A percentile compares a stretch with the other conserved stretches of the same genome.
Evolutionary conservation across 306 rosid genomes (phyloP).

Genomic region (Hippophae rhamnoides): DNA sequence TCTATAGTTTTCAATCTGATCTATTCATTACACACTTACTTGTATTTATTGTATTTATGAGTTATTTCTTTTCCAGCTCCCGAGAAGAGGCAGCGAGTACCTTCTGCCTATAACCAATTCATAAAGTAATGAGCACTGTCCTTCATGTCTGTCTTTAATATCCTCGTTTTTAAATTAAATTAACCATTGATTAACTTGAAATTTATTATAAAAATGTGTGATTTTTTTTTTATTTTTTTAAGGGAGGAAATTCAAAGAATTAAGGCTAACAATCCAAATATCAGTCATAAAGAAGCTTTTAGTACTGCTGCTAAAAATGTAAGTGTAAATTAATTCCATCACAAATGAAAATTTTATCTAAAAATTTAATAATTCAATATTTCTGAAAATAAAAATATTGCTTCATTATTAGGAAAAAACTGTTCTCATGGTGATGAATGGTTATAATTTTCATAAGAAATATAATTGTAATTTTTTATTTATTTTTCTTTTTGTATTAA

Average conservation of each 20-base stretch:
- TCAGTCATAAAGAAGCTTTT: slow-evolving; percentile 93
- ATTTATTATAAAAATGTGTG: neutral
- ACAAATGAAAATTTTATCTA: neutral
- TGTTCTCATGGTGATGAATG: neutral
- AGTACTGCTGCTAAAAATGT: slow-evolving; percentile 98
- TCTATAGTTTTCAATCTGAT: too few species aligned
- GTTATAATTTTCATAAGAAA: neutral
- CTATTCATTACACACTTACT: neutral
- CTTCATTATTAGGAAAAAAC: too few species aligned
- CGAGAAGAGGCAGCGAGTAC: slow-evolving; percentile 99
- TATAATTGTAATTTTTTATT: neutral
- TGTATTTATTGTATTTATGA: slow-evolving; percentile 19
- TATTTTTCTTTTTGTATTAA: neutral
- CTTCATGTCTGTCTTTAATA: slow-evolving; percentile 6
- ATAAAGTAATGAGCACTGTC: slow-evolving; percentile 56
- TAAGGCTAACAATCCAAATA: slow-evolving; percentile 93
- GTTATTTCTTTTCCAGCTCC: slow-evolving; percentile 85
- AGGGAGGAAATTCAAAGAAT: slow-evolving; percentile 99
- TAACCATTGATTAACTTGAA: neutral
- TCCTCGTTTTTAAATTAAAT: neutral
- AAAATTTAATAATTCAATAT: neutral
- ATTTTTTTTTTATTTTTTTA: too few species aligned
- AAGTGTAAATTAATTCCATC: neutral
- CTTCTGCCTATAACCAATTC: slow-evolving; percentile 99
- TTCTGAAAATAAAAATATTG: too few species aligned